Evolutionary conservation across 352 stramenopile species (phyloP), one percentile per base, ranked within the genome.

Genomic region (Globisporangium alternatum): DNA sequence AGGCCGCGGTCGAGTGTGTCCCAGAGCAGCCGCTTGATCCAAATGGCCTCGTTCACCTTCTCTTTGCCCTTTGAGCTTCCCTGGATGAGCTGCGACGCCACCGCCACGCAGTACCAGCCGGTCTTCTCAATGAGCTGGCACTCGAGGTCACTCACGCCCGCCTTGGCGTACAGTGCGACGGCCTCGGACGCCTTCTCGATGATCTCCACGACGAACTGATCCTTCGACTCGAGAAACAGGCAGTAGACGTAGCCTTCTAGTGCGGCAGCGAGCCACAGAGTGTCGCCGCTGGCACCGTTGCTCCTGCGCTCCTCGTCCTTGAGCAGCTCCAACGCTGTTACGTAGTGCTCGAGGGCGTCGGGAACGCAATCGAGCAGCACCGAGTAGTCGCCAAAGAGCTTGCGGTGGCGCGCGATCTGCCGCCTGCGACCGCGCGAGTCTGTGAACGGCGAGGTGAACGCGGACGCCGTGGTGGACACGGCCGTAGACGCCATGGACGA

Each of bases 321-420:
- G 13, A 96, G 67, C 62, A 93, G 72, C 45, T 96, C 86, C 5
- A 95, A 74, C 9, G 85, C 86, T 0, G 76, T 55, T 0, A 75
- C 65, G 56, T 95, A 96, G 60, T 91, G 86, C 45, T 91, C 78
- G 9, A 90, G 35, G 1, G 88, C 88, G 31, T 90, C 81, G 1
- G 80, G 75, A 5, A 90, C 39, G 35, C 82, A 92, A 39, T 72
- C 75, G 28, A 93, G 67, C 2, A 96, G 73, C 37, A 90, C 69
- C 12, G 78, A 78, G 64, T 92, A 96, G 60, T 96, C 88, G 0
- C 83, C 88, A 59, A 93, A 76, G 25, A 96, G 78, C 58, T 96
- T 96, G 9, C 83, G 68, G 15, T 90, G 75, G 2, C 88, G 80
- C 31, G 78, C 82, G 3, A 82, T 33, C 48, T 90, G 77, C 21